Evolutionary conservation across 495 filamentous ascomycete species (phyloP).

Genomic region (Penicillium arizonense): DNA sequence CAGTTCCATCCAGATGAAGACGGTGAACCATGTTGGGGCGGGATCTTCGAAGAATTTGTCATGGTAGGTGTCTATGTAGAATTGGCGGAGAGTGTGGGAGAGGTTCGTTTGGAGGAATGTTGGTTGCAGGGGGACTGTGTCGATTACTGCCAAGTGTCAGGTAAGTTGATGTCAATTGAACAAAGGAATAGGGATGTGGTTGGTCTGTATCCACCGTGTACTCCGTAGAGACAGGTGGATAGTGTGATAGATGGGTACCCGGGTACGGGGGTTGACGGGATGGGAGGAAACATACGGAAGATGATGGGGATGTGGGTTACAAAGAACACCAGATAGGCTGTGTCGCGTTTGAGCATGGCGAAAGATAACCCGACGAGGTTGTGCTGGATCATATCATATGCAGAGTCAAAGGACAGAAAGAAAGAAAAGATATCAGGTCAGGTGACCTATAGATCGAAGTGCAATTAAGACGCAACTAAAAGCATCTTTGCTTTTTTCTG

Average conservation of each 20-base stretch:
- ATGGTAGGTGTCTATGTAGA: conserved; percentile 66
- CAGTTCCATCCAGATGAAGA: conserved; percentile 68
- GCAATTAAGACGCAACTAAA: too few relatives aligned
- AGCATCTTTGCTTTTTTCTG: too few relatives aligned
- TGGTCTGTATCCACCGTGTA: background rate
- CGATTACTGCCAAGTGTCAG: conserved; percentile 48
- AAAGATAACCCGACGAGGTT: background rate
- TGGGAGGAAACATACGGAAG: conserved; percentile 51
- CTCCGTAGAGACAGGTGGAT: background rate
- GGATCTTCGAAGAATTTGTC: conserved; percentile 71
- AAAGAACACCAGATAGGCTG: conserved; percentile 71
- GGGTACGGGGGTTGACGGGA: too few relatives aligned
- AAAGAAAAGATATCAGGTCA: background rate
- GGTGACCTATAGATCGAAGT: too few relatives aligned
- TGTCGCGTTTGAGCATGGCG: conserved; percentile 45
- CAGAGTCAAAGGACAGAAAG: background rate
- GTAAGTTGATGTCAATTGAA: too few relatives aligned
- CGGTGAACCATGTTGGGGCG: conserved; percentile 66
- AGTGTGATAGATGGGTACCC: background rate
- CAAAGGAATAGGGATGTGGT: background rate
- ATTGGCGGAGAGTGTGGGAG: conserved; percentile 50
- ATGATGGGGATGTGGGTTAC: conserved; percentile 64
- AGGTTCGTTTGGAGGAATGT: conserved; percentile 47
- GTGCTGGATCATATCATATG: conserved; percentile 6
- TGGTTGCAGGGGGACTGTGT: conserved; percentile 66